Base-by-base conservation (phyloP, 2,329 filamentous ascomycete species). In the Chrysoporthe deuterocubensis region DNA sequence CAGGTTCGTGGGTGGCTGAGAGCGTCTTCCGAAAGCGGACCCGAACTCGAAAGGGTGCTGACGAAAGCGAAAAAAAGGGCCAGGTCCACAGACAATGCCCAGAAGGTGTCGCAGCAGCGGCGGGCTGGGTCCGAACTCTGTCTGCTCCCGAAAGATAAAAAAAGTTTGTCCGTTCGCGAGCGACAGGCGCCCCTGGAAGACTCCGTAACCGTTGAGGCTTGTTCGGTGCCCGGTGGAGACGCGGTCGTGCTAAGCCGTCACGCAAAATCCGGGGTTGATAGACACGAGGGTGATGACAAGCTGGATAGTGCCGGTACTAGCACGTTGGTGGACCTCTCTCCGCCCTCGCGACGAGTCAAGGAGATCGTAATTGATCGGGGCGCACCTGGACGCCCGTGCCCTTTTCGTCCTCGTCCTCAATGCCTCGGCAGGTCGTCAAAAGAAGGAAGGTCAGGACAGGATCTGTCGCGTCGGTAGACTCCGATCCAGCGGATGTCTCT, bases 401-500 rank as follows among this genome's bases (percentile, higher is more conserved):
- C 16, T 62, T 11, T 40, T 50, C 13, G 59, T 37, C 34, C n/a
- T 26, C 18, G 26, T 21, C 37, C 21, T 60, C 2, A 44, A 60
- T 44, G 11, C 8, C 18, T 54, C n/a, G 50, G 21, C n/a, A 16
- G 5, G n/a, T 37, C 18, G 43, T 66, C 65, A 60, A 64, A 59
- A 62, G 56, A 62, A 58, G 65, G 61, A 58, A 62, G 54, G 60
- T 62, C 59, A 64, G 57, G 68, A 21, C 57, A 48, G 32, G 42
- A 21, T 32, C 26, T 60, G 56, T 61, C 60, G 64, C 54, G 54
- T 59, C 32, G 66, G 44, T 21, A 67, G 21, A 40, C 52, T 68
- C 68, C 66, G 68, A 62, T 68, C 68, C 68, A 66, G 68, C 68
- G 66, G 68, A 70, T 42, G 48, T n/a, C 50, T 54, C 50, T 3